Percentiles rank a stretch among this genome's conserved stretches.
phyloP scores from a whole-genome alignment of 2,329 filamentous ascomycete species.

The Paecilomyces dactylethromorphus region DNA sequence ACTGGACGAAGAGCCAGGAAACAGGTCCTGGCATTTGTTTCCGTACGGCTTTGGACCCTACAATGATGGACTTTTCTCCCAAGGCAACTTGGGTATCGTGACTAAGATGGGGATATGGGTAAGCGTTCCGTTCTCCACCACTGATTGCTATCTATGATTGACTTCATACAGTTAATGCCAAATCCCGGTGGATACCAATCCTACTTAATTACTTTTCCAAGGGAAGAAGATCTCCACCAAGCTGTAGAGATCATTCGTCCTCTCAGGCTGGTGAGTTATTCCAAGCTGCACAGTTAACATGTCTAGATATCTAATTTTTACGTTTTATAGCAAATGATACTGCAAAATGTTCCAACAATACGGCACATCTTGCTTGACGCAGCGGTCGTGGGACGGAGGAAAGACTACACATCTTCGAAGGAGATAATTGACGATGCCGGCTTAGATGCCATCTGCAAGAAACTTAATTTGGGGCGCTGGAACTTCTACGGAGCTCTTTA shows the following conservation, averaged over 20 bases:
- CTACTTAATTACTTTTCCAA: conserved; percentile 39
- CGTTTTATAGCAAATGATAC: conserved; percentile 24
- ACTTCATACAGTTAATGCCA: conserved; percentile 38
- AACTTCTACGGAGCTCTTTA: conserved; percentile 43
- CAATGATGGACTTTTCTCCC: conserved; percentile 43
- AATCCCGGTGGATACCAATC: conserved; percentile 45
- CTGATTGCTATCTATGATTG: background rate
- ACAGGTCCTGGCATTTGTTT: conserved; percentile 39
- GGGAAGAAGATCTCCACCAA: conserved; percentile 44
- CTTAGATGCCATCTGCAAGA: conserved; percentile 34
- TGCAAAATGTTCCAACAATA: conserved; percentile 43
- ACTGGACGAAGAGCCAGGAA: conserved; percentile 7
- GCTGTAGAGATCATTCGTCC: conserved; percentile 33
- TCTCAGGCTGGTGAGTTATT: conserved; percentile 15
- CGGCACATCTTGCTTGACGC: background rate
- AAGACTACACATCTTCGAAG: background rate
- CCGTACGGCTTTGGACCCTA: conserved; percentile 35
- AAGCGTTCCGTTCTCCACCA: background rate
- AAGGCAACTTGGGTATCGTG: conserved; percentile 48
- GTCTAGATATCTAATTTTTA: conserved; percentile 14
- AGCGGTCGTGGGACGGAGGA: background rate
- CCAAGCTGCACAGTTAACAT: background rate
- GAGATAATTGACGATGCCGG: conserved; percentile 33
- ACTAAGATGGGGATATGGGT: conserved; percentile 48
- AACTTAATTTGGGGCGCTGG: conserved; percentile 42